These are phyloP conservation scores for Penicillium tannophilum DNA, from an alignment of 495 filamentous ascomycete genomes.

Conservation along the genomic window DNA sequence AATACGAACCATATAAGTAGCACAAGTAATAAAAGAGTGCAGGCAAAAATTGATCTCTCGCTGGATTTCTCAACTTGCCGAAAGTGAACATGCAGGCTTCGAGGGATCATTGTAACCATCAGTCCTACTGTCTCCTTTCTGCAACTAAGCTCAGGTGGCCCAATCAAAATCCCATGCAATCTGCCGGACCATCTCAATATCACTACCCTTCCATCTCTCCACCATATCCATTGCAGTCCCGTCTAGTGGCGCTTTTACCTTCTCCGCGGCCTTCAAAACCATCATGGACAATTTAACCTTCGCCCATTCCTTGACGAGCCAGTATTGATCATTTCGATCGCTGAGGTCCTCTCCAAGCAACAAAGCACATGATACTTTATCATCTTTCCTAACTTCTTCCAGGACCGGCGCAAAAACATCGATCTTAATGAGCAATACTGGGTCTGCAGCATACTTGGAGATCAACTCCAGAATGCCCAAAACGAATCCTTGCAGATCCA, in stretches of 20 bases:
- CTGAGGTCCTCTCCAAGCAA: background rate
- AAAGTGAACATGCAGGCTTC: no score
- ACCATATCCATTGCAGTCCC: background rate
- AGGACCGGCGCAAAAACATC: background rate
- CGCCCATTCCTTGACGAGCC: background rate
- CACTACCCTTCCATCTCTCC: background rate
- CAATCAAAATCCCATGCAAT: constrained; percentile 3
- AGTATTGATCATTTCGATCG: background rate
- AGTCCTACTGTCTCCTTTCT: no score
- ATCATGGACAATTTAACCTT: background rate
- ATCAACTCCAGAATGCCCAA: background rate
- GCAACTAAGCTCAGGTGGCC: background rate
- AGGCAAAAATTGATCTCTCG: background rate
- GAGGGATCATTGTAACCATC: no score
- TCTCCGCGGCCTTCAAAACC: background rate
- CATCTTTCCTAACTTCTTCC: background rate
- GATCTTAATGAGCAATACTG: constrained; percentile 4
- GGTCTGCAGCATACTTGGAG: constrained; percentile 5
- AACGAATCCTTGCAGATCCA: background rate
- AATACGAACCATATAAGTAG: no score
- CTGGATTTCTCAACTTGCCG: no score
- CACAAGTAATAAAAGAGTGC: no score
- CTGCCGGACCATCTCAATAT: background rate
- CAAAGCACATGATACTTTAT: background rate
- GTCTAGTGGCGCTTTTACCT: background rate